Percentiles rank a stretch among this genome's conserved stretches.
phyloP scores from a whole-genome alignment of 2,329 filamentous ascomycete species.

The Trichoderma semiorbis region DNA sequence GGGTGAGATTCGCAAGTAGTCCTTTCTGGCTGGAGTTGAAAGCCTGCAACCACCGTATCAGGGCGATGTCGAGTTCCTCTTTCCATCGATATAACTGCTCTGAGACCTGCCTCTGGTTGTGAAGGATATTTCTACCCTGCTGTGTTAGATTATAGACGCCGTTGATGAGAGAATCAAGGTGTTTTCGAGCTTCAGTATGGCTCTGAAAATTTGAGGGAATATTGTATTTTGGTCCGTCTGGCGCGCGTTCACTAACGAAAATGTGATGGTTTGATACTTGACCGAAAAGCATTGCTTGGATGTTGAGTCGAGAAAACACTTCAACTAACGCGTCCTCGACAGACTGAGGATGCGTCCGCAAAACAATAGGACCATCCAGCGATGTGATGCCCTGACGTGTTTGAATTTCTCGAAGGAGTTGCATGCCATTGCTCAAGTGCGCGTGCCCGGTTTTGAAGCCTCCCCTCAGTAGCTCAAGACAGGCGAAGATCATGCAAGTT shows the following conservation, averaged over 20 bases:
- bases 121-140: not conserved
- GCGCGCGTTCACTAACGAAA: not conserved
- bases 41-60: not conserved
- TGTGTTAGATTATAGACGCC: not conserved
- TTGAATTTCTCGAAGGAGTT: conserved; percentile 26
- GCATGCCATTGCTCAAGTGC: conserved; percentile 33
- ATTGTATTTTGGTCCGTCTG: conserved; percentile 18
- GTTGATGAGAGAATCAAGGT: conserved; percentile 16
- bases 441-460: conserved; percentile 26
- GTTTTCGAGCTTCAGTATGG: not conserved
- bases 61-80: not conserved
- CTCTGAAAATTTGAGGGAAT: not conserved
- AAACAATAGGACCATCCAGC: not conserved
- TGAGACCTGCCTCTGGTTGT: not conserved
- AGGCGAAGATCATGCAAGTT: conserved; percentile 39
- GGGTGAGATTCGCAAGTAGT: not conserved
- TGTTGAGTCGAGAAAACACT: conserved; percentile 27
- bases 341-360: conserved; percentile 7
- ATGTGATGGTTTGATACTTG: conserved; percentile 25
- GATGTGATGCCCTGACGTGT: not conserved
- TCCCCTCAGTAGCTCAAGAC: conserved; percentile 38
- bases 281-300: conserved; percentile 29
- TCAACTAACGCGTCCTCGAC: conserved; percentile 24
- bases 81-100: not conserved
- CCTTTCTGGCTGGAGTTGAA: not conserved